These are phyloP conservation scores for Lasiodiplodia gonubiensis DNA, from an alignment of 2,329 filamentous ascomycete genomes.

Conservation along the genomic window DNA sequence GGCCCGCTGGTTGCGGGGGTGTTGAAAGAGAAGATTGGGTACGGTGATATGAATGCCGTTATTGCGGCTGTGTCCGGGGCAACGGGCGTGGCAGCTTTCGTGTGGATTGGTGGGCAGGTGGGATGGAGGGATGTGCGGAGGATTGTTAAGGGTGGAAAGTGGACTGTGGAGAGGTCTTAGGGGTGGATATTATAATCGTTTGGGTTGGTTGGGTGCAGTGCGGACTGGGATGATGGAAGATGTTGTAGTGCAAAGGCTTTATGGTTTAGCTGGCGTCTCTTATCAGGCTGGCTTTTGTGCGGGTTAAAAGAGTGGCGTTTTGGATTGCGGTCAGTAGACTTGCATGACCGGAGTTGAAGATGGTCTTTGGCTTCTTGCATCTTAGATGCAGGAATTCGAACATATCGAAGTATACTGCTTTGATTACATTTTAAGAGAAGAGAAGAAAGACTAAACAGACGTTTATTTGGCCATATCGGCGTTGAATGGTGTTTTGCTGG, in stretches of 20 bases:
- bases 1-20: constrained; percentile 64
- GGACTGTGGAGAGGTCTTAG: neutral
- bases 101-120: constrained; percentile 21
- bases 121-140: neutral
- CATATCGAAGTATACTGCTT: neutral
- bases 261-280: neutral
- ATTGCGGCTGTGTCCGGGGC: constrained; percentile 50
- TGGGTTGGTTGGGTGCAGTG: neutral
- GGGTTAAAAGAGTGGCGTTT: neutral
- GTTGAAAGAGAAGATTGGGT: constrained; percentile 59
- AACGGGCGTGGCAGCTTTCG: constrained; percentile 48
- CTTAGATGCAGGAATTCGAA: neutral
- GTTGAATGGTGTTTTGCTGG: neutral
- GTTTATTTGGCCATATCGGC: too few species aligned
- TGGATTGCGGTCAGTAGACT: neutral
- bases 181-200: neutral
- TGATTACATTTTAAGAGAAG: neutral
- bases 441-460: neutral
- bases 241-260: neutral
- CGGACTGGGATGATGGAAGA: neutral
- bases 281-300: neutral
- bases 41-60: constrained; percentile 63
- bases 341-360: neutral
- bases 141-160: neutral
- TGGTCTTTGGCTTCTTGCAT: neutral